phyloP scores from a whole-genome alignment of 768 basidiomycete genomes.

The Pholiota microspora region DNA sequence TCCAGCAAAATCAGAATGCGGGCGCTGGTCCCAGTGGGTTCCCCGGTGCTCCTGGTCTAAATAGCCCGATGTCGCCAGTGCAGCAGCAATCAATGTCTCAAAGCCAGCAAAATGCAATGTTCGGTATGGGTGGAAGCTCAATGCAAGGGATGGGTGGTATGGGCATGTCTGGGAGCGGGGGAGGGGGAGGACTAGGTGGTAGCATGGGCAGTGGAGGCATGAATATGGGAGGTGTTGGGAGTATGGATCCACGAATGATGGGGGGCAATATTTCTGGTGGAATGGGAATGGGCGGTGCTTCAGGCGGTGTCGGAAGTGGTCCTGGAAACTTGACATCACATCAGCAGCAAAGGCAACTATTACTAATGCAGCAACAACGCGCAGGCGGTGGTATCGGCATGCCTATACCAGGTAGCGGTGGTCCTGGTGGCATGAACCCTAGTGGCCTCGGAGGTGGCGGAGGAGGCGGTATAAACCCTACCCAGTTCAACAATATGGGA shows the following conservation, averaged over 20 bases:
- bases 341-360: conserved; percentile 42
- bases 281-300: conserved; percentile 25
- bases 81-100: conserved; percentile 22
- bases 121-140: conserved; percentile 14
- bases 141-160: conserved; percentile 18
- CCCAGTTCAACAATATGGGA: conserved; percentile 22
- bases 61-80: conserved; percentile 17
- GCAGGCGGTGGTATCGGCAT: conserved; percentile 18
- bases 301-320: conserved; percentile 18
- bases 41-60: conserved; percentile 7
- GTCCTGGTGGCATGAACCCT: conserved; percentile 6
- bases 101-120: conserved; percentile 21
- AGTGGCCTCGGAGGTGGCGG: conserved; percentile 11
- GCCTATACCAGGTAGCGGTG: conserved; percentile 11
- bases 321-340: conserved; percentile 20
- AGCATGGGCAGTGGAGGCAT: conserved; percentile 23
- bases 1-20: conserved; percentile 12
- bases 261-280: conserved; percentile 26
- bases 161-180: conserved; percentile 14
- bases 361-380: conserved; percentile 37
- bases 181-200: conserved; percentile 15
- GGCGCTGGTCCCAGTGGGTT: conserved; percentile 15
- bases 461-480: conserved; percentile 20
- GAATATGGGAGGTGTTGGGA: conserved; percentile 31
- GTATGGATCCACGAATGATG: conserved; percentile 28